Conservation (phyloP, 2,329 filamentous ascomycete genomes). For the Periconia macrospinosa region DNA sequence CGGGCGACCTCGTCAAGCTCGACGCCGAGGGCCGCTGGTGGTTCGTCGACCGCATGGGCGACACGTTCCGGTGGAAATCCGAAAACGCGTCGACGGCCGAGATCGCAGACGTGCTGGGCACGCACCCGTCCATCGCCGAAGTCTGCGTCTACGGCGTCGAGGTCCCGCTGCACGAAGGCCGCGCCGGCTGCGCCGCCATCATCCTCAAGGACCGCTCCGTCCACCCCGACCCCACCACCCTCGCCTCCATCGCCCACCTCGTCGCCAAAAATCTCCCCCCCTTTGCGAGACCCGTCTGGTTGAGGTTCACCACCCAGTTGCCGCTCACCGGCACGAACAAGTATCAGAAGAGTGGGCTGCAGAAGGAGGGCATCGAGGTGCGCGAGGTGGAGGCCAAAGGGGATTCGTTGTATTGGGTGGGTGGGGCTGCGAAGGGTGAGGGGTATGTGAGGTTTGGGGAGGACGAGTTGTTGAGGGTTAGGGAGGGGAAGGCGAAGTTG, state of each 20-base stretch:
- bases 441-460: conserved; percentile 30
- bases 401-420: conserved; percentile 47
- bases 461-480: conserved; percentile 28
- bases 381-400: conserved; percentile 37
- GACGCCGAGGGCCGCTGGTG: conserved; percentile 39
- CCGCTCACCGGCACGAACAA: conserved; percentile 53
- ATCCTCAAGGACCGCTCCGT: conserved; percentile 27
- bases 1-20: conserved; percentile 37
- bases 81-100: conserved; percentile 52
- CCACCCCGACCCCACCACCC: conserved; percentile 12
- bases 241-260: conserved; percentile 38
- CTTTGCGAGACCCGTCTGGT: conserved; percentile 50
- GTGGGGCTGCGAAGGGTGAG: conserved; percentile 14
- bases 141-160: conserved; percentile 50
- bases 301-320: conserved; percentile 43
- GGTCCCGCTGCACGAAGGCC: conserved; percentile 48
- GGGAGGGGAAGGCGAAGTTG: conserved; percentile 31
- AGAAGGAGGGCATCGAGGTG: conserved; percentile 47
- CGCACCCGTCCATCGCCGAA: conserved; percentile 43
- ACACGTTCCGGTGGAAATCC: conserved; percentile 47
- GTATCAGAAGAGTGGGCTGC: conserved; percentile 47
- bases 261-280: conserved; percentile 41
- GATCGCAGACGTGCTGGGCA: conserved; percentile 45
- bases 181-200: conserved; percentile 49
- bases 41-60: conserved; percentile 44